Evolutionary conservation across 2,329 filamentous ascomycete species (phyloP).

Genomic region (Cladorrhinum sp.): DNA sequence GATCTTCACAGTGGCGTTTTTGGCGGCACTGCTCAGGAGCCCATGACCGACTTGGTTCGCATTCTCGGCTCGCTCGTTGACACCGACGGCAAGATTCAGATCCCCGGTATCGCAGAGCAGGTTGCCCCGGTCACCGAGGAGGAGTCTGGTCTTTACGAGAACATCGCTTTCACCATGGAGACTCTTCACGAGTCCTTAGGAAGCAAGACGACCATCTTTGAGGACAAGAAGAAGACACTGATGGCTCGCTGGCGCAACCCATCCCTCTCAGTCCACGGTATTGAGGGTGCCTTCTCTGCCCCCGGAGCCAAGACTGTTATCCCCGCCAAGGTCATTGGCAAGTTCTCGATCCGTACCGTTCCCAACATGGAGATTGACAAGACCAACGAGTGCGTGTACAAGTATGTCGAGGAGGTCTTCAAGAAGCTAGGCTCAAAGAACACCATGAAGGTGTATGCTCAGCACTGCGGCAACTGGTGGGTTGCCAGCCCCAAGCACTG

Average conservation of each 20-base stretch:
- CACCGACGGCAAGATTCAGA: conserved; percentile 85
- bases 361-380: conserved; percentile 93
- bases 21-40: conserved; percentile 92
- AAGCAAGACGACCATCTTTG: conserved; percentile 79
- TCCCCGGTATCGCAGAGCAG: conserved; percentile 90
- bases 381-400: conserved; percentile 81
- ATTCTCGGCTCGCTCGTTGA: conserved; percentile 84
- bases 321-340: conserved; percentile 94
- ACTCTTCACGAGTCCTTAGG: conserved; percentile 90
- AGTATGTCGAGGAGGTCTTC: conserved; percentile 80
- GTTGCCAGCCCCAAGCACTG: conserved; percentile 96
- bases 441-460: conserved; percentile 72
- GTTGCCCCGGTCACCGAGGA: conserved; percentile 85
- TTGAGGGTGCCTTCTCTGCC: conserved; percentile 91
- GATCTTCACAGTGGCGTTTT: conserved; percentile 97
- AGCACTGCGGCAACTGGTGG: conserved; percentile 98
- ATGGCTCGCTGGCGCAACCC: conserved; percentile 97
- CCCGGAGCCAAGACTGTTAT: conserved; percentile 98
- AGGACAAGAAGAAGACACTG: conserved; percentile 85
- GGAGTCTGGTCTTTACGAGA: conserved; percentile 82
- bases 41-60: conserved; percentile 91
- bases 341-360: conserved; percentile 97
- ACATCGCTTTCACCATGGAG: conserved; percentile 94
- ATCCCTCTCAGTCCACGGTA: conserved; percentile 87
- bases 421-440: conserved; percentile 91